phyloP scores from a whole-genome alignment of 1,139 yeast genomes.

The Keqinozyma sinolaborantium region DNA sequence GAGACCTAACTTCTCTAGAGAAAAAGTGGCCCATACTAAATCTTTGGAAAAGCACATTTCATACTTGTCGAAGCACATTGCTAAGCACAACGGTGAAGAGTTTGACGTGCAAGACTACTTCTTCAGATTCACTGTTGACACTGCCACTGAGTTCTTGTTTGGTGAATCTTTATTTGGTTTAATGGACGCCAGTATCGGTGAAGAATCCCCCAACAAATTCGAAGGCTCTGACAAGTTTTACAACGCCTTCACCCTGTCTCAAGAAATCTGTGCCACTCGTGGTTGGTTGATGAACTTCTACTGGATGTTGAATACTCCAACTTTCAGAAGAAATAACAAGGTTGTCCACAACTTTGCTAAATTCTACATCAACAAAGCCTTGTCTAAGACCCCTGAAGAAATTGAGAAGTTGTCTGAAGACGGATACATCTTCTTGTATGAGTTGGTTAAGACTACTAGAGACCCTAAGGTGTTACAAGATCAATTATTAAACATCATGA shows the following conservation, averaged over 20 bases:
- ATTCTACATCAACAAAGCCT: conserved; percentile 25
- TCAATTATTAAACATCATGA: conserved; percentile 47
- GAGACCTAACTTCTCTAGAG: conserved; percentile 53
- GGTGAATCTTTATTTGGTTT: conserved; percentile 33
- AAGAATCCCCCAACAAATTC: conserved; percentile 11
- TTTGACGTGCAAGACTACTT: conserved; percentile 36
- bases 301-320: conserved; percentile 24
- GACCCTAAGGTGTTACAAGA: conserved; percentile 48
- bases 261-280: conserved; percentile 33
- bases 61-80: conserved; percentile 30
- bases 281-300: conserved; percentile 32
- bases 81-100: conserved; percentile 16
- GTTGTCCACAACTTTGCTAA: conserved; percentile 32
- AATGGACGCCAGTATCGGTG: conserved; percentile 21
- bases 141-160: conserved; percentile 40
- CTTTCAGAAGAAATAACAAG: conserved; percentile 26
- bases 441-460: conserved; percentile 47
- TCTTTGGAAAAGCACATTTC: conserved; percentile 42
- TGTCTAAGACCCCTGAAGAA: conserved; percentile 24
- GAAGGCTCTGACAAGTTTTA: conserved; percentile 36
- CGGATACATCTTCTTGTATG: conserved; percentile 50
- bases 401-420: conserved; percentile 28
- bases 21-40: conserved; percentile 46
- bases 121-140: conserved; percentile 36
- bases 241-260: conserved; percentile 39